Percentiles rank a stretch among this genome's conserved stretches.
phyloP scores from a whole-genome alignment of 768 basidiomycete species.

The Mycena pura region DNA sequence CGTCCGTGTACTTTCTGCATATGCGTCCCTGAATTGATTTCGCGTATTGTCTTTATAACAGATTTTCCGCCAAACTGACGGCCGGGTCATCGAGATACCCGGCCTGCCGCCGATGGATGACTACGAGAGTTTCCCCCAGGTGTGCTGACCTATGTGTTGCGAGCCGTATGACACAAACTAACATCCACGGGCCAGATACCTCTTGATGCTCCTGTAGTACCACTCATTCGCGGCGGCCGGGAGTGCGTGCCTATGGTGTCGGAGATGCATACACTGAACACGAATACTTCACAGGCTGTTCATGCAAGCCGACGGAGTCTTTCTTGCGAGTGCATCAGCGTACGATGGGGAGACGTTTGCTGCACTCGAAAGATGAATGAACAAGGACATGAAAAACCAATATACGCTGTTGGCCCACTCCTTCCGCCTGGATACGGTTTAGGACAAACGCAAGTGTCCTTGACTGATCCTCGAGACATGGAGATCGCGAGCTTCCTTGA shows the following conservation, averaged over 20 bases:
- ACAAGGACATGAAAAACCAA: not conserved
- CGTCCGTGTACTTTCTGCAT: not conserved
- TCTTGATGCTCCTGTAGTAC: not conserved
- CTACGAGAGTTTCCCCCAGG: slow-evolving; percentile 1
- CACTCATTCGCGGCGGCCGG: not conserved
- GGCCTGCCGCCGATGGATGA: slow-evolving; percentile 7
- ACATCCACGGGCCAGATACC: not conserved
- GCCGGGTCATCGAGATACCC: not conserved
- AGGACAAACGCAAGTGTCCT: not conserved
- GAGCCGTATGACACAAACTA: too few relatives aligned
- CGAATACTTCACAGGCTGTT: not conserved
- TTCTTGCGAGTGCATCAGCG: not conserved
- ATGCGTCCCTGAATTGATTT: too few relatives aligned
- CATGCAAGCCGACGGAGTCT: not conserved
- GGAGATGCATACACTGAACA: not conserved
- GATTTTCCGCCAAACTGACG: not conserved
- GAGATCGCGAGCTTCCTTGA: not conserved
- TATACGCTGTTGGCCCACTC: not conserved
- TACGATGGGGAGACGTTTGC: not conserved
- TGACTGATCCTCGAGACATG: not conserved
- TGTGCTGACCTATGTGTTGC: not conserved
- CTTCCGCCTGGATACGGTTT: not conserved
- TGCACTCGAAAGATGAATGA: not conserved
- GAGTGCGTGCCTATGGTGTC: not conserved
- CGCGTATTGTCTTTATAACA: not conserved